phyloP scores from a whole-genome alignment of 192 early-diverging fungal genomes.

The Spizellomyces sp. region DNA sequence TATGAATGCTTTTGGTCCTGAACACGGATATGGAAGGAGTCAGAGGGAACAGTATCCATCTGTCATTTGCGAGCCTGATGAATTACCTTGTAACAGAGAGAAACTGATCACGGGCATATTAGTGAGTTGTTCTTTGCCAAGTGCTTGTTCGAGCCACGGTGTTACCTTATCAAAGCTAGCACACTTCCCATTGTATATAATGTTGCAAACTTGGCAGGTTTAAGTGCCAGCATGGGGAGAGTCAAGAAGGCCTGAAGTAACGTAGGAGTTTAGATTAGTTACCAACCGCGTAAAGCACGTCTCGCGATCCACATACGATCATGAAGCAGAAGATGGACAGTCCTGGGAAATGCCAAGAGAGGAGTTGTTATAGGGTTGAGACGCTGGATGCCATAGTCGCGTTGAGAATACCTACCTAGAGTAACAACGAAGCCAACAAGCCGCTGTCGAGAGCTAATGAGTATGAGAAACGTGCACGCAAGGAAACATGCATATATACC shows the following conservation, averaged over 20 bases:
- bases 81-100: slow-evolving; percentile 63
- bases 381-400: too few relatives aligned
- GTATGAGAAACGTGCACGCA: too few relatives aligned
- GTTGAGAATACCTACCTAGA: not conserved
- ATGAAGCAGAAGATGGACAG: slow-evolving; percentile 49
- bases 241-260: slow-evolving; percentile 40
- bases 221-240: slow-evolving; percentile 38
- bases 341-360: not conserved
- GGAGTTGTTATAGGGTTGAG: too few relatives aligned
- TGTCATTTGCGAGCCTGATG: not conserved
- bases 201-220: slow-evolving; percentile 51
- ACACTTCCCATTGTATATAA: slow-evolving; percentile 47
- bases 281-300: not conserved
- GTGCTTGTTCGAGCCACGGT: not conserved
- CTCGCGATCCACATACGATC: slow-evolving; percentile 27
- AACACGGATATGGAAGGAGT: not conserved
- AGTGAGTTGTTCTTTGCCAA: not conserved
- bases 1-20: slow-evolving; percentile 78
- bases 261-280: not conserved
- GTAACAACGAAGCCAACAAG: slow-evolving; percentile 38
- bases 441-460: slow-evolving; percentile 19
- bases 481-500: slow-evolving; percentile 9
- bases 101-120: slow-evolving; percentile 51
- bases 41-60: not conserved
- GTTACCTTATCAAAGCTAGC: slow-evolving; percentile 28